Evolutionary conservation across 345 rosid species (phyloP), one percentile per base, ranked within the genome.

Genomic region (Carallia brachiata): DNA sequence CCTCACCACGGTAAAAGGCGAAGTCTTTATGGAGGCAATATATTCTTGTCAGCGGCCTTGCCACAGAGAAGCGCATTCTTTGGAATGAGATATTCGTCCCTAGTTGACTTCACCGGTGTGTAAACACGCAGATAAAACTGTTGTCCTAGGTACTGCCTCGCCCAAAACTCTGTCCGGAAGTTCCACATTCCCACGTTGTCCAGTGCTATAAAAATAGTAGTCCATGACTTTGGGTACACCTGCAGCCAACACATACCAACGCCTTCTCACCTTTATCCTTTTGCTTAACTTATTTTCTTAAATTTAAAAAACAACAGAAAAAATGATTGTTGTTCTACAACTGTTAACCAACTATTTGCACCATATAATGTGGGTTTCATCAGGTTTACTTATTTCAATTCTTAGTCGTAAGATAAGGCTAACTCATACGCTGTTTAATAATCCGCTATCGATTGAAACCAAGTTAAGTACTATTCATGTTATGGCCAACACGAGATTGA

Each of bases 161-260:
- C 85, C 78, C 85, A 82, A 32, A 73, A 73, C 19, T 80, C 85
- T 27, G 70, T 73, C 36, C 85, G 61, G 71, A 82, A n/a, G 37
- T 82, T 82, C 85, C 85, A 82, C 85, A 82, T 82, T 37, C 85
- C 85, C 48, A 78, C 82, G 67, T 82, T 82, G 68, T 82, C 85
- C 47, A 82, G 66, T n/a, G 85, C 73, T 50, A 78, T 39, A 32
- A 69, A 73, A 32, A 82, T 76, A 6, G 80, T 78, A 5, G 82
- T 82, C 85, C 85, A 82, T 7, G 82, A 78, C 30, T 73, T 78
- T 7, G 82, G 82, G 64, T 78, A 82, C 8, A 78, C 85, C 82
- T 81, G 80, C 68, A 69, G 16, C 57, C 57, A 68, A 13, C 5
- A 44, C 31, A 44, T 15, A 23, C 1, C 30, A 55, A 23, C 7